Base-by-base conservation (phyloP, 2,329 filamentous ascomycete species). In the Sporothrix mexicana region DNA sequence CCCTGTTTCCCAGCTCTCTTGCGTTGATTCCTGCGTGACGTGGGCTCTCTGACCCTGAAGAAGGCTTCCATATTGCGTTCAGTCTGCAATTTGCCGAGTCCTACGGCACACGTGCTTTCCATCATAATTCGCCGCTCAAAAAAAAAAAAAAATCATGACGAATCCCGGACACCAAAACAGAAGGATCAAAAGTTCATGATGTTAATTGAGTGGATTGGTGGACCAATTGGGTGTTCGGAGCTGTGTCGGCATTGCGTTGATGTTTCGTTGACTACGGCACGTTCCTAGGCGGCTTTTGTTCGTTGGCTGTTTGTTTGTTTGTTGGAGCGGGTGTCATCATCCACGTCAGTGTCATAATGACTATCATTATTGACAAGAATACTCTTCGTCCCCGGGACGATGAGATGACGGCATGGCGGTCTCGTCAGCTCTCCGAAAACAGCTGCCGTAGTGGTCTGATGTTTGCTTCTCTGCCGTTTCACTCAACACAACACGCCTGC, bases 151-250 rank as follows among this genome's bases (percentile, higher is more conserved):
- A n/a, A n/a, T n/a, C 51, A 55, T 25, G 9, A 55, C 23, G 51
- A 25, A 25, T 55, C 51, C 51, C 13, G 20, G 51, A 20, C 20
- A 23, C 51, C 36, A 45, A 13, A 17, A 64, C 2, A 9, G 61
- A 64, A 64, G 41, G 61, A n/a, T 15, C 20, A 20, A 66, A 66
- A 25, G 41, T 66, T 47, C n/a, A 66, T 45, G 20, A 47, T 66
- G 41, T 25, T 17, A 25, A 66, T 43, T 66, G 20, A 15, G 41
- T 64, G 10, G n/a, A 7, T 45, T 10, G 9, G 41, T 17, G 13
- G n/a, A 10, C 17, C 25, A 10, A 23, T 13, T 20, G 61, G 61
- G 12, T 5, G 2, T 23, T 9, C 61, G 10, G 10, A 47, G 51
- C 49, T 20, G 49, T 51, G 47, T 51, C 47, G 12, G 47, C 6